Evolutionary conservation across 805 yeast species (phyloP), one percentile per base, ranked within the genome.

Genomic region (Starmerella bacillaris): DNA sequence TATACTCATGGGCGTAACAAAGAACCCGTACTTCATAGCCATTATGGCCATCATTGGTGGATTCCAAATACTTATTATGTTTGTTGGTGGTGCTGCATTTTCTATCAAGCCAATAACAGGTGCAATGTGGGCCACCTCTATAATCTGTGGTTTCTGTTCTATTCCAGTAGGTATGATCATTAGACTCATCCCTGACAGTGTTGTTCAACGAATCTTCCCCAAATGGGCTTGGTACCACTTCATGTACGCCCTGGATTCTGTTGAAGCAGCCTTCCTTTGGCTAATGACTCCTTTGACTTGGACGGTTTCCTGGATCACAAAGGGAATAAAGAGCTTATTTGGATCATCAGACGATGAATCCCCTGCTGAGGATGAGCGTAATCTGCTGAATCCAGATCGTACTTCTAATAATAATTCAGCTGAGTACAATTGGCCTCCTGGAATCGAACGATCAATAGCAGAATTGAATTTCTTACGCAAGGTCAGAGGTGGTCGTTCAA

Each of bases 41-140:
- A 84, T 89, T 47, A 72, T 77, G 17, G 48, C 55, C 2, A 62
- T 89, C 32, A 83, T 89, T 55, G 89, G 74, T 21, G 84, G 78
- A 4, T 70, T 73, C 57, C 98, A 89, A 60, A 62, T 83, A 3
- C 56, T 86, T 36, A 86, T 89, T 48, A 89, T 89, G 96, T 78
- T 74, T 57, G 86, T 80, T 43, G 99, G 99, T 36, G 98, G 99
- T 37, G 78, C 86, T 28, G 94, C 98, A 0, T 89, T 89, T 58
- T 71, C 84, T 5, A 66, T 84, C 44, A 70, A 70, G 2, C 66
- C 75, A 42, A 92, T 78, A 57, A 76, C 92, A 1, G 77, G 78
- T 5, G 71, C 71, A 1, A 72, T 74, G 78, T 92, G 98, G 98
- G 89, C 69, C 1, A 72, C 82, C 2, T 89, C 96, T 0, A 57